Conservation (phyloP, 805 yeast species). For the Lipomyces lipofer region DNA sequence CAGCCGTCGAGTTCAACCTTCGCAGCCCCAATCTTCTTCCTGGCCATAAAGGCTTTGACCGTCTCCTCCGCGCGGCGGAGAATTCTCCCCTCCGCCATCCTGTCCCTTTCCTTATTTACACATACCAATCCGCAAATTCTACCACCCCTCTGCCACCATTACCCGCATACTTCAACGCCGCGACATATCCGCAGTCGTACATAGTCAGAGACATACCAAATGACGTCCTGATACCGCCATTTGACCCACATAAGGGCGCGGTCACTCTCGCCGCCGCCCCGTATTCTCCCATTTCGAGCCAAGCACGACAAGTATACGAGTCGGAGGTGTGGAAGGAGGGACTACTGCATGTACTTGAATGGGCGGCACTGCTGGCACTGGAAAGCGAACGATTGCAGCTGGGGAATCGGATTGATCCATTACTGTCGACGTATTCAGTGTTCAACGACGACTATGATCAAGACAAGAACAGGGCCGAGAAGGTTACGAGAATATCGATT, state of each 20-base stretch:
- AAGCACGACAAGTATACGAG: not conserved
- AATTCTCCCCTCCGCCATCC: slow-evolving; percentile 13
- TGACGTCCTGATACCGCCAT: slow-evolving; percentile 14
- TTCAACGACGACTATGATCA: slow-evolving; percentile 11
- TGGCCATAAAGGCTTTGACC: slow-evolving; percentile 23
- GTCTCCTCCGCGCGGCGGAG: slow-evolving; percentile 7
- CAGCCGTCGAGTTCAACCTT: slow-evolving; percentile 20
- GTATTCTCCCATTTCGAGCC: not conserved
- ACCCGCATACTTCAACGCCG: slow-evolving; percentile 16
- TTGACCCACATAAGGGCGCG: slow-evolving; percentile 7
- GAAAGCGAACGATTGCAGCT: slow-evolving; percentile 7
- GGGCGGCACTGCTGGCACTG: slow-evolving; percentile 19
- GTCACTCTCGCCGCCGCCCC: not conserved
- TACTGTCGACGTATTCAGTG: slow-evolving; percentile 24
- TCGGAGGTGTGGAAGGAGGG: slow-evolving; percentile 15
- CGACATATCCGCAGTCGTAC: slow-evolving; percentile 10
- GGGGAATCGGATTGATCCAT: slow-evolving; percentile 5
- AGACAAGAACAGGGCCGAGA: not conserved
- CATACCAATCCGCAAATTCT: slow-evolving; percentile 8
- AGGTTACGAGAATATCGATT: slow-evolving; percentile 5
- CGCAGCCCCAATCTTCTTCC: slow-evolving; percentile 22
- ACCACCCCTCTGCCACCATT: slow-evolving; percentile 6
- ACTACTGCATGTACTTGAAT: slow-evolving; percentile 21
- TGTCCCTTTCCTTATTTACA: slow-evolving; percentile 13
- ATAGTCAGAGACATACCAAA: not conserved